Percentiles rank a stretch among this genome's conserved stretches.
Conservation (phyloP, 2,329 filamentous ascomycete species). For the Botryotinia narcissicola region DNA sequence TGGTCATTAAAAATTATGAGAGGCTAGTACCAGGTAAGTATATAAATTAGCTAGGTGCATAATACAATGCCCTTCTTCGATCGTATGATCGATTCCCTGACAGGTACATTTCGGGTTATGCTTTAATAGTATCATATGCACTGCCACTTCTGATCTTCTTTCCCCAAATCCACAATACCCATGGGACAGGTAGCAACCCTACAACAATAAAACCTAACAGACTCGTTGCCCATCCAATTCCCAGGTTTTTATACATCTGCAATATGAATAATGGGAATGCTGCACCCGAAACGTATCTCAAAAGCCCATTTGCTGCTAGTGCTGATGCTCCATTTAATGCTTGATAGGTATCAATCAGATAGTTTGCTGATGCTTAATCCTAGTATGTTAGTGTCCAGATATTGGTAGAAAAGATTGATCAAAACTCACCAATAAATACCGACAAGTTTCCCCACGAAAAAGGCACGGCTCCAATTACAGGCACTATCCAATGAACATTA, state of each 20-base stretch:
- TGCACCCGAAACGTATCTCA: constrained; percentile 54
- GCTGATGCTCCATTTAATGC: constrained; percentile 55
- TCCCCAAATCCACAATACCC: constrained; percentile 52
- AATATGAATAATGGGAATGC: constrained; percentile 61
- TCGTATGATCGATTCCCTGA: too few species aligned
- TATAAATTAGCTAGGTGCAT: too few species aligned
- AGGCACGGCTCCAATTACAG: constrained; percentile 50
- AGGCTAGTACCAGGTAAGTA: too few species aligned
- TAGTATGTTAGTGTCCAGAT: constrained; percentile 54
- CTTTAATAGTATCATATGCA: constrained; percentile 35
- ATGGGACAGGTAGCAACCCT: constrained; percentile 50
- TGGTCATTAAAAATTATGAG: too few species aligned
- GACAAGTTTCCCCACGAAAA: constrained; percentile 61
- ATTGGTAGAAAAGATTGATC: constrained; percentile 44
- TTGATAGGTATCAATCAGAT: constrained; percentile 56
- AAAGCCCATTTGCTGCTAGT: constrained; percentile 57
- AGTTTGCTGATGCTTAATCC: constrained; percentile 50
- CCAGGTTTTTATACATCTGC: constrained; percentile 45
- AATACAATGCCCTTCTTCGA: too few species aligned
- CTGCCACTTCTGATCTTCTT: constrained; percentile 21
- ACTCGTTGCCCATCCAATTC: constrained; percentile 43
- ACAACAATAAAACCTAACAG: constrained; percentile 46
- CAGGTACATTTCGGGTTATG: not conserved
- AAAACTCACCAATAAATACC: constrained; percentile 53
- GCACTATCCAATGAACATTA: constrained; percentile 53